These are phyloP conservation scores for Bryoerythrophyllum caledonicum DNA, from an alignment of 225 moss, liverwort and hornwort species.

Conservation along the genomic window DNA sequence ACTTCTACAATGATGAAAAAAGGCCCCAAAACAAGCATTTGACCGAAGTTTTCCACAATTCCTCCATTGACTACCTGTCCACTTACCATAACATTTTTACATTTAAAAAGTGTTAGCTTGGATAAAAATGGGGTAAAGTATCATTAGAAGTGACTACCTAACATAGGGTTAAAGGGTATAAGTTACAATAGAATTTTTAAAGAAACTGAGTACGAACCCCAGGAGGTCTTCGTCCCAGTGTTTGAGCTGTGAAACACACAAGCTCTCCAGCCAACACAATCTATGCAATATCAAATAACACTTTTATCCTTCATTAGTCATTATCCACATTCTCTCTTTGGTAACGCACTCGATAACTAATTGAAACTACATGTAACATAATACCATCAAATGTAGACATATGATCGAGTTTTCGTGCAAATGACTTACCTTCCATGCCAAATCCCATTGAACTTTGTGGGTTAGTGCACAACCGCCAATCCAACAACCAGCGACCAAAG, in stretches of 20 bases:
- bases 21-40: slow-evolving; percentile 52
- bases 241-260: slow-evolving; percentile 46
- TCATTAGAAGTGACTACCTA: neutral
- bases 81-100: too few species aligned
- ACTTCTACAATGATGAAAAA: slow-evolving; percentile 48
- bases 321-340: neutral
- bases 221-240: slow-evolving; percentile 39
- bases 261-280: slow-evolving; percentile 36
- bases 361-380: too few species aligned
- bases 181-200: too few species aligned
- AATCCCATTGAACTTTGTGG: slow-evolving; percentile 35
- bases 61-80: slow-evolving; percentile 35
- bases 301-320: neutral
- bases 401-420: neutral
- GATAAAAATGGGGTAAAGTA: too few species aligned
- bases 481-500: slow-evolving; percentile 42
- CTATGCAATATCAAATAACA: slow-evolving; percentile 15
- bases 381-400: too few species aligned
- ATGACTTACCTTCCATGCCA: slow-evolving; percentile 39
- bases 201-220: slow-evolving; percentile 14
- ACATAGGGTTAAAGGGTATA: too few species aligned
- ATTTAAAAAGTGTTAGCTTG: too few species aligned
- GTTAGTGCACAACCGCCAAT: slow-evolving; percentile 32
- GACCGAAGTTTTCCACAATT: slow-evolving; percentile 39
- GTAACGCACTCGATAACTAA: too few species aligned